Evolutionary conservation across 805 yeast genomes (phyloP).

Genomic region (Candida parachauliodes): DNA sequence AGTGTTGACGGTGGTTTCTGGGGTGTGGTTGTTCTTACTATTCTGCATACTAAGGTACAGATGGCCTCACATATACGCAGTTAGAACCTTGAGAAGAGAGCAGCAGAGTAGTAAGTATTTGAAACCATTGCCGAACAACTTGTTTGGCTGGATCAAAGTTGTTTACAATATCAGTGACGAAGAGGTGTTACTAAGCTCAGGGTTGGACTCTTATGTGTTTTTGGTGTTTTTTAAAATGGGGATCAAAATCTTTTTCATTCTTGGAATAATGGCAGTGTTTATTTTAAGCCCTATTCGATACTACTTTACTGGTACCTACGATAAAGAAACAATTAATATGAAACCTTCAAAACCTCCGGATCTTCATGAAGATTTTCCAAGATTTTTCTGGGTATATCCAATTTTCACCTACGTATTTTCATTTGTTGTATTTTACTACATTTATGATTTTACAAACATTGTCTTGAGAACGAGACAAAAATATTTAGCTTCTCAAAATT

Average conservation of each 20-base stretch:
- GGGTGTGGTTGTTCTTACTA: slow-evolving; percentile 40
- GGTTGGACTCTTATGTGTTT: slow-evolving; percentile 77
- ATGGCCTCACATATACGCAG: slow-evolving; percentile 58
- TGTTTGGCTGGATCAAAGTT: slow-evolving; percentile 77
- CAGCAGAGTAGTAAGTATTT: slow-evolving; percentile 28
- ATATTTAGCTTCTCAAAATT: slow-evolving; percentile 56
- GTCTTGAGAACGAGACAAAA: slow-evolving; percentile 53
- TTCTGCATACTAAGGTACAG: slow-evolving; percentile 50
- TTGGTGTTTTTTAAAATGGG: slow-evolving; percentile 56
- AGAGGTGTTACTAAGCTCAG: slow-evolving; percentile 81
- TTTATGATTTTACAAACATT: slow-evolving; percentile 45
- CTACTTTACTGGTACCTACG: slow-evolving; percentile 41
- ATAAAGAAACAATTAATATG: slow-evolving; percentile 30
- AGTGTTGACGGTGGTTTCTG: slow-evolving; percentile 45
- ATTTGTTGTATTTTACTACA: slow-evolving; percentile 40
- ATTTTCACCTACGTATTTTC: slow-evolving; percentile 55
- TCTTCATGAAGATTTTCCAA: slow-evolving; percentile 34
- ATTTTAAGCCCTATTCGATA: slow-evolving; percentile 37
- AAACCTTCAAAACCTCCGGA: slow-evolving; percentile 18
- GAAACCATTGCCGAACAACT: slow-evolving; percentile 41
- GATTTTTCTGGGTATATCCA: slow-evolving; percentile 50
- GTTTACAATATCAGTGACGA: slow-evolving; percentile 64
- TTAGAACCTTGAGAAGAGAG: slow-evolving; percentile 49
- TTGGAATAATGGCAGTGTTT: slow-evolving; percentile 55
- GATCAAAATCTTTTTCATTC: slow-evolving; percentile 60